A percentile compares a stretch with the other conserved stretches of the same genome.
Conservation (phyloP, 2,329 filamentous ascomycete genomes). For the Daldinia sp. region DNA sequence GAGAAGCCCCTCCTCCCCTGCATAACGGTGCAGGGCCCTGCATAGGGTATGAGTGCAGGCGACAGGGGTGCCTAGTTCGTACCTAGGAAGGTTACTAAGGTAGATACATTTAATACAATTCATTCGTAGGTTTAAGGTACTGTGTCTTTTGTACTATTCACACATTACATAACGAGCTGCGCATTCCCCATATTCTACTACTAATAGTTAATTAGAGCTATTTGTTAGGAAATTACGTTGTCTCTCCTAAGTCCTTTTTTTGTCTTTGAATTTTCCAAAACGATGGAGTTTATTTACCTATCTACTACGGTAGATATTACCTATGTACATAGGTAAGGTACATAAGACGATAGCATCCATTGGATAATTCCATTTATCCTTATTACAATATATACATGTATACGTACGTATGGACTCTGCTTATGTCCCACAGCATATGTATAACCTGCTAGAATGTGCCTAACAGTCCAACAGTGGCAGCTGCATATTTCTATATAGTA, state of each 20-base stretch:
- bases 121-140: background rate
- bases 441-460: too few species aligned
- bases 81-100: background rate
- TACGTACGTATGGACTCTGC: too few species aligned
- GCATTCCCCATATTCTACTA: background rate
- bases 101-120: background rate
- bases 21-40: conserved; percentile 23
- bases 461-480: too few species aligned
- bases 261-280: conserved; percentile 1
- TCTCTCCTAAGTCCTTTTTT: conserved; percentile 22
- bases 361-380: too few species aligned
- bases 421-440: too few species aligned
- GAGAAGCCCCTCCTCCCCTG: conserved; percentile 30
- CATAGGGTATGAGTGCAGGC: conserved; percentile 7
- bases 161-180: too few species aligned
- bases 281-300: background rate
- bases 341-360: too few species aligned
- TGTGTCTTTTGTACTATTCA: too few species aligned
- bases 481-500: too few species aligned
- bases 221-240: conserved; percentile 28
- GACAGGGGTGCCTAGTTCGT: background rate
- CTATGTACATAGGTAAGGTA: too few species aligned
- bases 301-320: too few species aligned
- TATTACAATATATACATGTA: too few species aligned
- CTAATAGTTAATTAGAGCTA: conserved; percentile 5